A percentile compares a stretch with the other conserved stretches of the same genome.
Evolutionary conservation across 352 stramenopile genomes (phyloP).

Genomic region (Phytophthora sojae): DNA sequence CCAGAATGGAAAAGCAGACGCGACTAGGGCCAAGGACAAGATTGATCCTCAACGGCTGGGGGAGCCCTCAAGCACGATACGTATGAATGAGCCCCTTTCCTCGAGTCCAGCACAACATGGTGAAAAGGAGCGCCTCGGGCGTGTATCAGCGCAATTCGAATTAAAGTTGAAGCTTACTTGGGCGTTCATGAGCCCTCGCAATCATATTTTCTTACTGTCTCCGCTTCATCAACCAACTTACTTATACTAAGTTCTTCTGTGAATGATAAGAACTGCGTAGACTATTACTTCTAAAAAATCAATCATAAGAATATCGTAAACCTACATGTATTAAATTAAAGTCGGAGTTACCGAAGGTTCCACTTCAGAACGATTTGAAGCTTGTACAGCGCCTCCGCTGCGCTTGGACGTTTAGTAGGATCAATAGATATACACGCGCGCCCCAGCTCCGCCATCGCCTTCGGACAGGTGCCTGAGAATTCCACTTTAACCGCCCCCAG

Average conservation of each 20-base stretch:
- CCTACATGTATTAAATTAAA: background rate
- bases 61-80: conserved; percentile 1
- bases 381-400: conserved; percentile 39
- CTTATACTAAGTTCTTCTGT: too few relatives aligned
- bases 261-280: background rate
- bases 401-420: conserved; percentile 33
- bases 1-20: conserved; percentile 20
- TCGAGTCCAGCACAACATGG: background rate
- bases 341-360: background rate
- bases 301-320: background rate
- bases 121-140: conserved; percentile 8
- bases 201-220: background rate
- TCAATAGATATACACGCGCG: conserved; percentile 40
- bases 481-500: conserved; percentile 36
- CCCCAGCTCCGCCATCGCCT: conserved; percentile 23
- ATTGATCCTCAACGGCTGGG: conserved; percentile 10
- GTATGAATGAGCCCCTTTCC: background rate
- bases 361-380: conserved; percentile 28
- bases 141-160: background rate
- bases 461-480: conserved; percentile 24
- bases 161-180: background rate
- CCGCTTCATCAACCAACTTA: too few relatives aligned
- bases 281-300: background rate
- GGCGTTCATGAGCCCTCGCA: background rate
- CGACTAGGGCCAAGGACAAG: conserved; percentile 17